phyloP scores from a whole-genome alignment of 2,329 filamentous ascomycete genomes.

The Penicillium sp. region DNA sequence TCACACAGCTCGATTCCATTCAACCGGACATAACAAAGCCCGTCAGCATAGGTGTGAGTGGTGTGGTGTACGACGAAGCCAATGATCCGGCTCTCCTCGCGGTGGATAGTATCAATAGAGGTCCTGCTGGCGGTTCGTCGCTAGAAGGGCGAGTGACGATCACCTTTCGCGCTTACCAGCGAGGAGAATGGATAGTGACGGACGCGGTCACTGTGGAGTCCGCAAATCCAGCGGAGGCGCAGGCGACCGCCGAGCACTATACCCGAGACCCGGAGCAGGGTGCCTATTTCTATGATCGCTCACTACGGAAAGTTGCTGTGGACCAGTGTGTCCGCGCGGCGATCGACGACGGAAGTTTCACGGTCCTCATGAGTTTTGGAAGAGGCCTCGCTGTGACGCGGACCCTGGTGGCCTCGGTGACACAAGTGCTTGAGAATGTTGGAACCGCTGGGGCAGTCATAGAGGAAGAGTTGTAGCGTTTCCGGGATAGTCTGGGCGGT shows the following conservation, averaged over 20 bases:
- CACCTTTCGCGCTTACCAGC: constrained; percentile 12
- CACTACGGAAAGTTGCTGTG: constrained; percentile 15
- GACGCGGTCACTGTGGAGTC: constrained; percentile 9
- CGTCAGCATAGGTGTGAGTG: constrained; percentile 10
- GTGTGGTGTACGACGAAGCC: constrained; percentile 5
- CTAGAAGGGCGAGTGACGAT: constrained; percentile 9
- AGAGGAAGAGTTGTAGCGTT: constrained; percentile 7
- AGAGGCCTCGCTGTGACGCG: constrained; percentile 13
- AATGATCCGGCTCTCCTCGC: constrained; percentile 5
- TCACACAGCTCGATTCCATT: constrained; percentile 9
- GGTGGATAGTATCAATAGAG: constrained; percentile 8
- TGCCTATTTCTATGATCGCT: constrained; percentile 16
- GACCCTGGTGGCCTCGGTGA: constrained; percentile 12
- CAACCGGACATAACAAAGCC: constrained; percentile 10
- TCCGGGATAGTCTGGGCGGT: constrained; percentile 5
- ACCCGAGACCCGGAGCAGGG: constrained; percentile 12
- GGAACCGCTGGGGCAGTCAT: constrained; percentile 4
- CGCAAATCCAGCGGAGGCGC: constrained; percentile 11
- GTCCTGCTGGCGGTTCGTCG: constrained; percentile 8
- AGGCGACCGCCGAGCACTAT: constrained; percentile 14
- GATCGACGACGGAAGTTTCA: constrained; percentile 17
- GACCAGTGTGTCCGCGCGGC: constrained; percentile 18
- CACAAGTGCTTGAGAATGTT: constrained; percentile 11
- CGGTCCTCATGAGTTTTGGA: constrained; percentile 17
- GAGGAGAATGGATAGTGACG: constrained; percentile 8